Evolutionary conservation across 805 yeast species (phyloP).

Genomic region (Candida pseudoglaebosa): DNA sequence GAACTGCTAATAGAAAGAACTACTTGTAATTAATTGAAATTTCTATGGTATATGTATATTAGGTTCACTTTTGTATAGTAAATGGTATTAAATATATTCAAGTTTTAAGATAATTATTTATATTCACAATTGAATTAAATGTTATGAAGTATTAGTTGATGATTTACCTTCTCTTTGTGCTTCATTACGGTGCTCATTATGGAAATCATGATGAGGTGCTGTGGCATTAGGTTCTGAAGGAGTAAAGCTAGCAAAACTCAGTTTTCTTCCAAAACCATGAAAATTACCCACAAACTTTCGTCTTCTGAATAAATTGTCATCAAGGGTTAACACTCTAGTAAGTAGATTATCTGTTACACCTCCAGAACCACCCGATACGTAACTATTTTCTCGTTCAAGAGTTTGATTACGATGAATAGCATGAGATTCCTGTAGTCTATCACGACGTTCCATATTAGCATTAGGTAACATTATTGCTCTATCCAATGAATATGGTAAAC

Average conservation of each 20-base stretch:
- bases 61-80: neutral
- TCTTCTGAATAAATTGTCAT: slow-evolving; percentile 11
- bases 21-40: slow-evolving; percentile 42
- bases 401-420: slow-evolving; percentile 31
- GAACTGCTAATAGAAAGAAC: slow-evolving; percentile 95
- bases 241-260: neutral
- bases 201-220: neutral
- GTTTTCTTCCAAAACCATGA: neutral
- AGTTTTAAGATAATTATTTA: too few relatives aligned
- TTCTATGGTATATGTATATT: neutral
- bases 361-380: slow-evolving; percentile 4
- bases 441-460: slow-evolving; percentile 59
- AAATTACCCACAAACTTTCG: neutral
- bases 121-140: neutral
- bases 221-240: neutral
- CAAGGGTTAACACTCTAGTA: slow-evolving; percentile 1
- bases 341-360: slow-evolving; percentile 6
- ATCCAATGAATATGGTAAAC: slow-evolving; percentile 88
- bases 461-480: slow-evolving; percentile 88
- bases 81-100: neutral
- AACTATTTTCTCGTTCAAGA: slow-evolving; percentile 17
- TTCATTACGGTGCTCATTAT: neutral
- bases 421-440: slow-evolving; percentile 54
- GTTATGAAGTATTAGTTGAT: neutral
- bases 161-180: neutral